phyloP scores from a whole-genome alignment of 192 early-diverging fungal genomes.

The Podila minutissima region DNA sequence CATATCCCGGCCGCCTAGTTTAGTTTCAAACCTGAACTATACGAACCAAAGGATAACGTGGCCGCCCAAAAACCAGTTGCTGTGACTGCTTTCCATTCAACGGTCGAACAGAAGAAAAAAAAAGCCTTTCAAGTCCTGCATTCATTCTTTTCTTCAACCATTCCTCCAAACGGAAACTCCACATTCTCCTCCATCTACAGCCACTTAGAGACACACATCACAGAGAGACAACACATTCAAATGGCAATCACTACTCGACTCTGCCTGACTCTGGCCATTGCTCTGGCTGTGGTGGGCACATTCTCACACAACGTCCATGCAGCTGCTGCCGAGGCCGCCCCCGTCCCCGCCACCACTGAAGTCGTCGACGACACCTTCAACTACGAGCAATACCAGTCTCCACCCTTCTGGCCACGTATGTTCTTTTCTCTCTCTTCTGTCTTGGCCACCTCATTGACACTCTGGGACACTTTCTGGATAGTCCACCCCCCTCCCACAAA shows the following conservation, averaged over 20 bases:
- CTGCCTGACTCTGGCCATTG: neutral
- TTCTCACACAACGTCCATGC: neutral
- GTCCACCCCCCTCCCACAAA: neutral
- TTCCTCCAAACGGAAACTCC: no score
- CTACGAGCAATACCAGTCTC: constrained; percentile 14
- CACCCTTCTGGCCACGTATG: constrained; percentile 44
- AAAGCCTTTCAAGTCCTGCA: no score
- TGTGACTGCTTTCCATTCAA: no score
- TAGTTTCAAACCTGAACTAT: no score
- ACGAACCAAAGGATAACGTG: no score
- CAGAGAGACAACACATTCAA: neutral
- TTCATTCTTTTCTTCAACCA: no score
- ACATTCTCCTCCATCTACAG: neutral
- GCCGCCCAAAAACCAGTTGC: no score
- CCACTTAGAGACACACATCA: neutral
- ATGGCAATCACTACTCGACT: constrained; percentile 4
- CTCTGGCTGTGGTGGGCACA: neutral
- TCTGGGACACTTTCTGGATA: no score
- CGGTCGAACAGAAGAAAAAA: no score
- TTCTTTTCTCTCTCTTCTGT: neutral
- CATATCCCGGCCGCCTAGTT: no score
- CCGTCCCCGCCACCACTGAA: neutral
- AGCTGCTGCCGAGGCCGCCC: neutral
- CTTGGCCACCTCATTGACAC: neutral
- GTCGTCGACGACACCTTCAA: constrained; percentile 10